These are phyloP conservation scores for Apiospora phragmitis DNA, from an alignment of 2,329 filamentous ascomycete species.

Conservation along the genomic window DNA sequence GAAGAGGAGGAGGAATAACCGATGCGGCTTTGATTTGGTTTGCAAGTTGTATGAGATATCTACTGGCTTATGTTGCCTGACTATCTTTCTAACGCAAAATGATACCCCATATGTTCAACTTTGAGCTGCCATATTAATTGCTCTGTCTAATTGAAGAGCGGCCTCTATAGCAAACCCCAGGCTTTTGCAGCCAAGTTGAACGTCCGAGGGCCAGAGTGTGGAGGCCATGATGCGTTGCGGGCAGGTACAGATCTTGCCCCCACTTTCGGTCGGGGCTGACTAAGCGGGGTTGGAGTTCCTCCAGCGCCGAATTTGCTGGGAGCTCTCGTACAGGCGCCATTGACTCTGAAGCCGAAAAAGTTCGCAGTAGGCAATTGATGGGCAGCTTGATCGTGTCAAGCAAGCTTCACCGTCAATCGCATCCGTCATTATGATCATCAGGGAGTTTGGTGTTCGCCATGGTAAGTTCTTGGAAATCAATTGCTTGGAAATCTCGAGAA, in stretches of 20 bases:
- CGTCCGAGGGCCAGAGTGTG: too few species aligned
- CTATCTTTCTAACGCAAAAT: not conserved
- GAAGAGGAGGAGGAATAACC: not conserved
- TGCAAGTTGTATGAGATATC: not conserved
- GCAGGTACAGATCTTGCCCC: not conserved
- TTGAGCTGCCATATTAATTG: not conserved
- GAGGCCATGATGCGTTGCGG: too few species aligned
- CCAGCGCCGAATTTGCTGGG: conserved; percentile 6
- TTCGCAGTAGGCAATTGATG: conserved; percentile 5
- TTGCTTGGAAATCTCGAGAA: conserved; percentile 5
- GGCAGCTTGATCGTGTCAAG: conserved; percentile 8
- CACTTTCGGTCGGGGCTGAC: not conserved
- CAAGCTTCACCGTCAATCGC: not conserved
- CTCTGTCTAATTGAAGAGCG: not conserved
- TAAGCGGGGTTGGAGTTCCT: not conserved
- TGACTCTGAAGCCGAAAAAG: conserved; percentile 8
- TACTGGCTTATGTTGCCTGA: not conserved
- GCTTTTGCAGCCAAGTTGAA: too few species aligned
- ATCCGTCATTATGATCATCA: conserved; percentile 31
- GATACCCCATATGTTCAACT: not conserved
- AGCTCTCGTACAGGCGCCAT: not conserved
- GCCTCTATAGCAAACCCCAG: not conserved
- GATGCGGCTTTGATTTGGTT: not conserved
- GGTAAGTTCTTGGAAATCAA: conserved; percentile 19
- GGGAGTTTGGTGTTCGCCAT: conserved; percentile 32